Conservation (phyloP, 306 rosid genomes). For the Pyrus communis region DNA sequence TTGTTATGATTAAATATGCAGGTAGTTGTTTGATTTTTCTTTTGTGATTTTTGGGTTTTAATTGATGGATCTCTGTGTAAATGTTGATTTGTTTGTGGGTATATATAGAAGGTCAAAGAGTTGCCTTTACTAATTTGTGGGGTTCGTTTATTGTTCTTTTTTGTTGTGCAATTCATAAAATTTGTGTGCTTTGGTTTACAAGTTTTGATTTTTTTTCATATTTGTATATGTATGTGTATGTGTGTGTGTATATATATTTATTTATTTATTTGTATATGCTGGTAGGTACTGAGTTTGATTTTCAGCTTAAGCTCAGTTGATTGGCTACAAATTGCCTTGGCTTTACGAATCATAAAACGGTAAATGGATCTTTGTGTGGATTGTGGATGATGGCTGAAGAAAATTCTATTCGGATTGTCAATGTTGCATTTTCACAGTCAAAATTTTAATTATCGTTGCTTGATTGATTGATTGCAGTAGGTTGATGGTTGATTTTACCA, state of each 20-base stretch:
- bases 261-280: too few species aligned
- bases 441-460: background rate
- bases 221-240: too few species aligned
- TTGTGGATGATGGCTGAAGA: background rate
- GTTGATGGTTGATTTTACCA: slow-evolving; percentile 41
- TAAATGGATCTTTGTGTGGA: background rate
- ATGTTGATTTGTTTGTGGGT: slow-evolving; percentile 4
- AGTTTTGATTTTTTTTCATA: background rate
- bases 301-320: background rate
- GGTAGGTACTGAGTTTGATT: background rate
- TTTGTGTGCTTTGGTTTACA: background rate
- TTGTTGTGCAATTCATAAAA: background rate
- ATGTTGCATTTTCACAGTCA: background rate
- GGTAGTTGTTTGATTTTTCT: background rate
- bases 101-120: slow-evolving; percentile 1
- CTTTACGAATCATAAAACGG: background rate
- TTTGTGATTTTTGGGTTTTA: background rate
- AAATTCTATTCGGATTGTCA: background rate
- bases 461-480: slow-evolving; percentile 29
- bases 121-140: slow-evolving; percentile 1
- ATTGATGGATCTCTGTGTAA: slow-evolving; percentile 16
- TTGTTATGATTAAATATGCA: background rate
- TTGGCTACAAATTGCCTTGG: background rate
- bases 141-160: background rate
- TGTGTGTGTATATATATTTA: background rate